Evolutionary conservation across 2,329 filamentous ascomycete species (phyloP).

Genomic region (Epicoccum nigrum): DNA sequence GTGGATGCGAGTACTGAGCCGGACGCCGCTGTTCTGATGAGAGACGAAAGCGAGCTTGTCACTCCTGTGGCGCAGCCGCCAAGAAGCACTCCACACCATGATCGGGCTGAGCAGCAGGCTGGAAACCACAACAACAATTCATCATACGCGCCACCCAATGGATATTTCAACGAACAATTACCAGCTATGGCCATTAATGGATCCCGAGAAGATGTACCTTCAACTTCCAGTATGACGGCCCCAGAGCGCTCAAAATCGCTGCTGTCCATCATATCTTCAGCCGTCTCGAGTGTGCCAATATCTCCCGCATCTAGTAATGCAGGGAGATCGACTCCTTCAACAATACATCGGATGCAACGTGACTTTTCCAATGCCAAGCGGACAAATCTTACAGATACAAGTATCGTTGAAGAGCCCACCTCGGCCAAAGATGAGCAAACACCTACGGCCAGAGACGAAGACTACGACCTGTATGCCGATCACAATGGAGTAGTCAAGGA

Average conservation of each 20-base stretch:
- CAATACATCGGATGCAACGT: conserved; percentile 33
- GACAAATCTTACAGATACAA: conserved; percentile 23
- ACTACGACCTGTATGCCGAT: conserved; percentile 47
- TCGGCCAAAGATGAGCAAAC: conserved; percentile 22
- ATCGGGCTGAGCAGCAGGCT: conserved; percentile 29
- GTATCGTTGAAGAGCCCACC: conserved; percentile 34
- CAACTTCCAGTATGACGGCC: conserved; percentile 20
- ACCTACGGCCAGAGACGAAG: conserved; percentile 29
- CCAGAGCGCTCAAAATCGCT: conserved; percentile 44
- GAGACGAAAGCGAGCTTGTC: conserved; percentile 32
- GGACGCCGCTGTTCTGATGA: conserved; percentile 32
- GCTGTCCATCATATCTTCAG: conserved; percentile 45
- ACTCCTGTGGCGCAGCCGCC: conserved; percentile 38
- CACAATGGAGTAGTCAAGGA: conserved; percentile 47
- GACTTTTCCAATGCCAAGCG: conserved; percentile 31
- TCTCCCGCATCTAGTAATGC: conserved; percentile 38
- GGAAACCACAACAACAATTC: conserved; percentile 18
- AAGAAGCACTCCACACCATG: conserved; percentile 19
- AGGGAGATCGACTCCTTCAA: conserved; percentile 40
- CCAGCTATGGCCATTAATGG: conserved; percentile 14
- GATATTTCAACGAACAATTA: conserved; percentile 19
- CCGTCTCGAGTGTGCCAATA: conserved; percentile 39
- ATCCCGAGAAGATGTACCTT: conserved; percentile 21
- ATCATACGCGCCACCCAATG: conserved; percentile 18
- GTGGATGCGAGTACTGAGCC: conserved; percentile 35